Evolutionary conservation across 768 basidiomycete species (phyloP).

Genomic region (Psilocybe sp.): DNA sequence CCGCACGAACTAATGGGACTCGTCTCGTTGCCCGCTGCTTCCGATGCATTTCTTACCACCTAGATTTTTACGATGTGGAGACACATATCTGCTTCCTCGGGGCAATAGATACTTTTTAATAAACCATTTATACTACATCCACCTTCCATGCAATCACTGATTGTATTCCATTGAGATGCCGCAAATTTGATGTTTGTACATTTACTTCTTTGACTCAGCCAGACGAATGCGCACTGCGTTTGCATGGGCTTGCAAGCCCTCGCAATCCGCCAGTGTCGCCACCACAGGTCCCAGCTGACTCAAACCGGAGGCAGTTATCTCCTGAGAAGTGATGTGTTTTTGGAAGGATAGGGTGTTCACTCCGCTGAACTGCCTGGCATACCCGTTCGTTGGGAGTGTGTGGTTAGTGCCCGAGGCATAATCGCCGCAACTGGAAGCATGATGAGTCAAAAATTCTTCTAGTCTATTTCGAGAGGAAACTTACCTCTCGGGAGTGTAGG

Average conservation of each 20-base stretch:
- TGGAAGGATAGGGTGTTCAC: constrained; percentile 98
- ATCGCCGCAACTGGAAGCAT: constrained; percentile 78
- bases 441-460: not conserved
- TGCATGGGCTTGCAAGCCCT: constrained; percentile 92
- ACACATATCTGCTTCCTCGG: constrained; percentile 13
- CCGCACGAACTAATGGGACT: constrained; percentile 72
- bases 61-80: not conserved
- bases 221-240: constrained; percentile 92
- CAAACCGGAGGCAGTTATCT: constrained; percentile 79
- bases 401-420: constrained; percentile 99
- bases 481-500: constrained; percentile 94
- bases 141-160: not conserved
- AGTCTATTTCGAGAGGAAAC: constrained; percentile 9
- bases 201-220: constrained; percentile 10
- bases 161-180: too few species aligned
- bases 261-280: constrained; percentile 87
- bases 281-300: constrained; percentile 82
- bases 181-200: not conserved
- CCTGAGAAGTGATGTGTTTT: constrained; percentile 97
- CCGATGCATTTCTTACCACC: not conserved
- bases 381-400: constrained; percentile 94
- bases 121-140: constrained; percentile 17
- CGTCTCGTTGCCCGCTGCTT: constrained; percentile 6
- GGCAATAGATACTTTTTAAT: constrained; percentile 30
- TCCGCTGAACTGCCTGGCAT: constrained; percentile 96